A percentile compares a stretch with the other conserved stretches of the same genome.
These are phyloP conservation scores for Spathaspora passalidarum DNA, from an alignment of 805 yeast genomes.

Conservation along the genomic window DNA sequence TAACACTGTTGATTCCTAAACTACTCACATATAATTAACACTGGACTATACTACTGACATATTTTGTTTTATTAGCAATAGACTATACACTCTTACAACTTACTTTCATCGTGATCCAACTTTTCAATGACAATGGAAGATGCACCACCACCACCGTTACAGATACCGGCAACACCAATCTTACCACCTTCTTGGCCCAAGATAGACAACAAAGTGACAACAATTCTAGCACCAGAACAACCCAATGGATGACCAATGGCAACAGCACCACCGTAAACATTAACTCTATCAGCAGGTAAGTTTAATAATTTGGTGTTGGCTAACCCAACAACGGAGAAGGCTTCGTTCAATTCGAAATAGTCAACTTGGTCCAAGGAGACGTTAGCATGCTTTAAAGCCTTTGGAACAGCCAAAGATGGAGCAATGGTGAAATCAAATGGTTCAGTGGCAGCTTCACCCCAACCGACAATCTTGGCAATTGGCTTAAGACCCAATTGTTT, in stretches of 20 bases:
- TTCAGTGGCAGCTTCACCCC: conserved; percentile 98
- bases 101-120: conserved; percentile 33
- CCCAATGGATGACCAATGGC: conserved; percentile 96
- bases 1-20: too few species aligned
- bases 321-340: conserved; percentile 93
- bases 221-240: conserved; percentile 90
- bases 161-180: conserved; percentile 91
- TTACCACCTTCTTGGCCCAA: conserved; percentile 76
- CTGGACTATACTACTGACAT: too few species aligned
- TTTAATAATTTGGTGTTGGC: conserved; percentile 76
- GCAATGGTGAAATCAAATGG: conserved; percentile 97
- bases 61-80: background rate
- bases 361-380: conserved; percentile 67
- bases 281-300: conserved; percentile 65
- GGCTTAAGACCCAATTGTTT: conserved; percentile 87
- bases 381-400: conserved; percentile 87
- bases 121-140: conserved; percentile 86
- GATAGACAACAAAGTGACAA: conserved; percentile 80
- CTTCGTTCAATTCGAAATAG: conserved; percentile 95
- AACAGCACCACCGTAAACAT: conserved; percentile 94
- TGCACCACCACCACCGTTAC: conserved; percentile 99
- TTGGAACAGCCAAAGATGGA: conserved; percentile 92
- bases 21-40: too few species aligned
- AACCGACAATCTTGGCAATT: conserved; percentile 81
- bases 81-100: conserved; percentile 23